Percentiles rank a stretch among this genome's conserved stretches.
Conservation (phyloP, 148 eudicot species). For the Fagopyrum homotropicum region DNA sequence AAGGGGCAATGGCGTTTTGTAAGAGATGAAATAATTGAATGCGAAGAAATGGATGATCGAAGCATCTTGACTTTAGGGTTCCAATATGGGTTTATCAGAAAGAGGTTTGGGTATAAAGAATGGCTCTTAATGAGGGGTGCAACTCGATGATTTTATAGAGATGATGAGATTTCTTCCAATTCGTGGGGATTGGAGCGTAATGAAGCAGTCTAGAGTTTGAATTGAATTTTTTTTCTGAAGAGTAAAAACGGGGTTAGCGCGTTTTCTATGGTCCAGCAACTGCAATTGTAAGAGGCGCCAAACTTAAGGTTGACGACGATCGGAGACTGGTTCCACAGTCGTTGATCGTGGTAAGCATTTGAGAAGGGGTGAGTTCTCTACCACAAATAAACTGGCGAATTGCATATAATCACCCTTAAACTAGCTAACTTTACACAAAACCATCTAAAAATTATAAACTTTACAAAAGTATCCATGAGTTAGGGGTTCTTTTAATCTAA, state of each 20-base stretch:
- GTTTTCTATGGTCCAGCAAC: not conserved
- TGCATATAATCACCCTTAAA: not conserved
- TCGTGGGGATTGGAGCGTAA: not conserved
- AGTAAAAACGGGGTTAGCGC: not conserved
- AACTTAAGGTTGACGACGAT: not conserved
- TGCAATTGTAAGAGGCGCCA: not conserved
- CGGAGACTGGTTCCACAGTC: not conserved
- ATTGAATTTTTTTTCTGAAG: not conserved
- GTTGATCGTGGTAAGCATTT: not conserved
- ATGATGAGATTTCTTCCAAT: not conserved
- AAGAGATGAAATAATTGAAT: not conserved
- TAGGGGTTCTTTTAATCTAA: too few species aligned
- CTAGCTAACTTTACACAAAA: not conserved
- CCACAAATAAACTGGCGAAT: not conserved
- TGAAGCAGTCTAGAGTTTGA: not conserved
- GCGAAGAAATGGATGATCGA: not conserved
- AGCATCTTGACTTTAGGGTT: not conserved
- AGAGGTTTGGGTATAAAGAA: not conserved
- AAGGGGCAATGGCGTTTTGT: conserved; percentile 2
- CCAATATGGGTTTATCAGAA: not conserved
- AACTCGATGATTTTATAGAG: not conserved
- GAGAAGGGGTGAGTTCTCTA: not conserved
- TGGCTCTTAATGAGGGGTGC: not conserved
- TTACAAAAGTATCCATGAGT: too few species aligned
- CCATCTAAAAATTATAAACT: not conserved